Conservation (phyloP, 768 basidiomycete species). For the Psilocybe cyanescens region DNA sequence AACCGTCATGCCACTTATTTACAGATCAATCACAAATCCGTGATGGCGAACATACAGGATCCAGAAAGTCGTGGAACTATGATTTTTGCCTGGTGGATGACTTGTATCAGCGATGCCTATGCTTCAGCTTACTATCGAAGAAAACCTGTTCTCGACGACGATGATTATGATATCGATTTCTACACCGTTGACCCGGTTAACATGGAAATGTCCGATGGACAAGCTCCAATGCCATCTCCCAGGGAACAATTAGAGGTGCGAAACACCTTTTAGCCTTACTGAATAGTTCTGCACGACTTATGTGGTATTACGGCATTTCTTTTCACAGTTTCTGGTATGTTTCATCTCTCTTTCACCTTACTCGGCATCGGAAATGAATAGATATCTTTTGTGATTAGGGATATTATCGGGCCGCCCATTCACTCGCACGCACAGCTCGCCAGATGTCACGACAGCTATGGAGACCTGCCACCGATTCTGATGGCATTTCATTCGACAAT, state of each 20-base stretch:
- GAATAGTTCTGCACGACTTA: neutral
- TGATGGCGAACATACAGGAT: slow-evolving; percentile 73
- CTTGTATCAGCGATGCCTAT: slow-evolving; percentile 84
- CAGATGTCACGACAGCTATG: slow-evolving; percentile 83
- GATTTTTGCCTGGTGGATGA: slow-evolving; percentile 96
- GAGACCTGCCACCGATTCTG: slow-evolving; percentile 74
- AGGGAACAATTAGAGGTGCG: slow-evolving; percentile 81
- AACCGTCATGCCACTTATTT: slow-evolving; percentile 13
- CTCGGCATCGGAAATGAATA: slow-evolving; percentile 12
- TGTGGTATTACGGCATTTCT: neutral
- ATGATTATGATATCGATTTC: slow-evolving; percentile 90
- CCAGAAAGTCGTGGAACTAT: slow-evolving; percentile 79
- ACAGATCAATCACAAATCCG: slow-evolving; percentile 85
- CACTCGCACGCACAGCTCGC: slow-evolving; percentile 82
- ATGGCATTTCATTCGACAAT: slow-evolving; percentile 77
- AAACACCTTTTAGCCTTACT: slow-evolving; percentile 6
- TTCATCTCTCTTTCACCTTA: neutral
- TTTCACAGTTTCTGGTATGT: slow-evolving; percentile 67
- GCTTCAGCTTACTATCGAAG: slow-evolving; percentile 82
- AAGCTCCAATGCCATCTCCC: slow-evolving; percentile 58
- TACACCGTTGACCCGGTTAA: slow-evolving; percentile 72
- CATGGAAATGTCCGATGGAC: slow-evolving; percentile 49
- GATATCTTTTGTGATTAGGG: slow-evolving; percentile 50
- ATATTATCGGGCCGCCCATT: slow-evolving; percentile 83
- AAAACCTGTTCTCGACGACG: slow-evolving; percentile 85